These are phyloP conservation scores for Cynara cardunculus DNA, from an alignment of 129 eudicot genomes.

Conservation along the genomic window DNA sequence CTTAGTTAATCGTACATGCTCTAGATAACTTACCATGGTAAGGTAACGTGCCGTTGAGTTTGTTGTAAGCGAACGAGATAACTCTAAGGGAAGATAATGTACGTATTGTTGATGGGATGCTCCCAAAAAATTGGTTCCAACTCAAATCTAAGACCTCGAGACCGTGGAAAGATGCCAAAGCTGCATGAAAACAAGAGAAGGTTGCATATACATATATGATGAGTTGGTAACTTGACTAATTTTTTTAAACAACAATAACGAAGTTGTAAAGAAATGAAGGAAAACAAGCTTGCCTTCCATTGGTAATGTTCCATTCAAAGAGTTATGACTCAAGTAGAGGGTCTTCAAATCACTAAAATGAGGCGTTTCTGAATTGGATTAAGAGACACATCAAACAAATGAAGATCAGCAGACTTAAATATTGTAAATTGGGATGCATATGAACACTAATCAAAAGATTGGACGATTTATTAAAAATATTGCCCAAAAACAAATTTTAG, in stretches of 20 bases:
- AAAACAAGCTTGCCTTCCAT: neutral
- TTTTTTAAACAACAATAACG: neutral
- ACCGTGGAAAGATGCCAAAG: neutral
- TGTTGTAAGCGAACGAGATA: slow-evolving; percentile 2
- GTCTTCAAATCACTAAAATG: neutral
- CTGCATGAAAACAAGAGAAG: neutral
- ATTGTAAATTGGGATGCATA: neutral
- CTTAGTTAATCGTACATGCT: neutral
- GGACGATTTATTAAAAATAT: no score
- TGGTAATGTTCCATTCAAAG: neutral
- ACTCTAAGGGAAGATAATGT: neutral
- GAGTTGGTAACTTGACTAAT: neutral
- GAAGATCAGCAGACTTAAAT: neutral
- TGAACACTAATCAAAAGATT: neutral
- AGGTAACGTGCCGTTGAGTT: slow-evolving; percentile 11
- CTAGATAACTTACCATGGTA: neutral
- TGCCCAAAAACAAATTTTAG: no score
- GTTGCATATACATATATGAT: neutral
- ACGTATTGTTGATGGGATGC: slow-evolving; percentile 1
- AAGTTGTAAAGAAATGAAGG: neutral
- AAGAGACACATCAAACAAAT: neutral
- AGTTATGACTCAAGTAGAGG: neutral
- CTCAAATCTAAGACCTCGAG: slow-evolving; percentile 15
- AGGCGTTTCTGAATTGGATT: neutral
- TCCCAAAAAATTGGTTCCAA: neutral